Percentiles rank a stretch among this genome's conserved stretches.
phyloP scores from a whole-genome alignment of 2,329 filamentous ascomycete species.

The Colletotrichum acutatum region DNA sequence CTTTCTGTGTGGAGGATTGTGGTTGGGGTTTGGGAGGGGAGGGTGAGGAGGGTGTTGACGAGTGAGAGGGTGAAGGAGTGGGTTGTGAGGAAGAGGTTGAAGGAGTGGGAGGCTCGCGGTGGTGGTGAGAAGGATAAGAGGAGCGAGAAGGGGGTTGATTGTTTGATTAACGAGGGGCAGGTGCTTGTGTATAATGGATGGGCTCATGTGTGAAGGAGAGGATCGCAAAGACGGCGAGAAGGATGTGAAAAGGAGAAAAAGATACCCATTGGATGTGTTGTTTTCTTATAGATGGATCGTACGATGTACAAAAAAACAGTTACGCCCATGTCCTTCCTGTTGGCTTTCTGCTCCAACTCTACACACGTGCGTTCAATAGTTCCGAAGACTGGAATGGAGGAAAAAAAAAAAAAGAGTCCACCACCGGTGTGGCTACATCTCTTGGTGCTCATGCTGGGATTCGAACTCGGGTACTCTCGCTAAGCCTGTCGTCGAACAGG shows the following conservation, averaged over 20 bases:
- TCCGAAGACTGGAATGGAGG: no score
- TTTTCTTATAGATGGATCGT: not conserved
- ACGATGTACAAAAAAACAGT: not conserved
- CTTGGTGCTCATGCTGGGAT: no score
- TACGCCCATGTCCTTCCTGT: not conserved
- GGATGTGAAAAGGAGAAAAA: not conserved
- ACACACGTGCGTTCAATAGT: no score
- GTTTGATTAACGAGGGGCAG: constrained; percentile 71
- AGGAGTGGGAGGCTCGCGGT: constrained; percentile 50
- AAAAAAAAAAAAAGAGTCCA: no score
- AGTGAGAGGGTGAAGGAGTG: constrained; percentile 41
- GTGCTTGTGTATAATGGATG: constrained; percentile 67
- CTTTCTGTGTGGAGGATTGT: constrained; percentile 60
- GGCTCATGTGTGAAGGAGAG: constrained; percentile 60
- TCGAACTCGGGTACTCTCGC: no score
- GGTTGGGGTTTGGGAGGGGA: constrained; percentile 68
- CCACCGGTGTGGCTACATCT: no score
- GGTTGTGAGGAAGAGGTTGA: constrained; percentile 51
- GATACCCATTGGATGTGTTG: constrained; percentile 8
- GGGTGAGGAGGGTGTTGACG: constrained; percentile 57
- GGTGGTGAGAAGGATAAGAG: constrained; percentile 38
- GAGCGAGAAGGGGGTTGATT: constrained; percentile 59
- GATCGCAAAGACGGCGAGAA: not conserved
- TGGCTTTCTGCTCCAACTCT: no score
- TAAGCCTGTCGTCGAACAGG: no score